A percentile compares a stretch with the other conserved stretches of the same genome.
phyloP scores from a whole-genome alignment of 2,329 filamentous ascomycete genomes.

The Verticillium albo-atrum region DNA sequence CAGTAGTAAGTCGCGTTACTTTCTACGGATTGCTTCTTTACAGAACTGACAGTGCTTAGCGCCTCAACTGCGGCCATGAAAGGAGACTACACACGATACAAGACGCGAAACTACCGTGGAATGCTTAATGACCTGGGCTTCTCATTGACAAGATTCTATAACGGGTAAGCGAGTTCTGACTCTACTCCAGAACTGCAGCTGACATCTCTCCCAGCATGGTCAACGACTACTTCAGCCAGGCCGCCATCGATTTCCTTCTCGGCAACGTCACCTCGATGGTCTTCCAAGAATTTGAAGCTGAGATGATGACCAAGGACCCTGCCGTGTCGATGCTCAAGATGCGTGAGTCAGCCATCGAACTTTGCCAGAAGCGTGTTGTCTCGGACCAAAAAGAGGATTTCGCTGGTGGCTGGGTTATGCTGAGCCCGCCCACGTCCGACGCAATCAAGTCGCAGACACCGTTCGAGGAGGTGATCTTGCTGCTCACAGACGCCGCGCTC shows the following conservation, averaged over 20 bases:
- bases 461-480: conserved; percentile 82
- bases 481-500: conserved; percentile 79
- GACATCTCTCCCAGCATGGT: conserved; percentile 66
- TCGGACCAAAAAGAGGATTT: conserved; percentile 80
- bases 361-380: conserved; percentile 80
- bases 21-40: neutral
- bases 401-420: conserved; percentile 82
- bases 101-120: conserved; percentile 85
- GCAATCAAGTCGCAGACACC: conserved; percentile 60
- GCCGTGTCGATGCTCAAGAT: conserved; percentile 82
- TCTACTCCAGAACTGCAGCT: neutral
- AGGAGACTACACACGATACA: conserved; percentile 89
- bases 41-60: conserved; percentile 2
- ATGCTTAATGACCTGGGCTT: conserved; percentile 88
- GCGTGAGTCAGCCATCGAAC: conserved; percentile 84
- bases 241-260: conserved; percentile 88
- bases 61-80: conserved; percentile 94
- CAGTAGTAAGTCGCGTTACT: conserved; percentile 62
- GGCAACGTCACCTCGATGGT: conserved; percentile 81
- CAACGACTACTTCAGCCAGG: conserved; percentile 95
- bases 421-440: conserved; percentile 69
- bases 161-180: conserved; percentile 44
- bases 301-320: conserved; percentile 90
- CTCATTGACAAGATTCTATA: conserved; percentile 73
- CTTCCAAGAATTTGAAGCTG: conserved; percentile 90